These are phyloP conservation scores for Poa pratensis DNA, from an alignment of 176 grass and related monocot genomes.

Conservation along the genomic window DNA sequence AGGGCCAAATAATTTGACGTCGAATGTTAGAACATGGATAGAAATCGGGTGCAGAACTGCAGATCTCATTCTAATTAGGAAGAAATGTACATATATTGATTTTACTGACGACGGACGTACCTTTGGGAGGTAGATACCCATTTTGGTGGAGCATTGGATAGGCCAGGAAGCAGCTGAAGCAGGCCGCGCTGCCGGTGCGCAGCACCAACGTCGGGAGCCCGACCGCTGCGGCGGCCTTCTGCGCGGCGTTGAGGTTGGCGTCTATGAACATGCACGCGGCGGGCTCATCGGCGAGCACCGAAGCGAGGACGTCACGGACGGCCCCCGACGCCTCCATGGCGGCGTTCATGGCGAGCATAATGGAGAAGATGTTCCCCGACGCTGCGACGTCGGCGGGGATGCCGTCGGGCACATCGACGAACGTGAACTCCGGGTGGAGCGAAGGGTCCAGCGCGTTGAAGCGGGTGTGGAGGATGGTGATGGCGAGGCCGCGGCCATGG, in stretches of 20 bases:
- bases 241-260: slow-evolving; percentile 26
- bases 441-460: slow-evolving; percentile 47
- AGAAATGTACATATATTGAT: no score
- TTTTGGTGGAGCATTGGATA: slow-evolving; percentile 41
- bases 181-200: slow-evolving; percentile 29
- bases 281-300: background rate
- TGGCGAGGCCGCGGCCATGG: slow-evolving; percentile 36
- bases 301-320: slow-evolving; percentile 1
- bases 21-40: no score
- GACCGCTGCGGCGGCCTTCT: background rate
- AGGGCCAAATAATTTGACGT: no score
- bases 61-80: no score
- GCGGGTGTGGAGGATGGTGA: slow-evolving; percentile 53
- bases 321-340: slow-evolving; percentile 21
- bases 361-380: background rate
- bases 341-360: slow-evolving; percentile 42
- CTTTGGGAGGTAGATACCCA: slow-evolving; percentile 45
- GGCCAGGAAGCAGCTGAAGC: slow-evolving; percentile 15
- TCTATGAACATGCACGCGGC: slow-evolving; percentile 36
- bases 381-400: background rate
- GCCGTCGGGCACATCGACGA: slow-evolving; percentile 17
- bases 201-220: slow-evolving; percentile 38
- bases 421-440: slow-evolving; percentile 31
- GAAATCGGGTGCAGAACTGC: no score
- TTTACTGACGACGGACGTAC: no score